A percentile compares a stretch with the other conserved stretches of the same genome.
Evolutionary conservation across 371 early-diverging fungal species (phyloP).

Genomic region (Apophysomyces variabilis): DNA sequence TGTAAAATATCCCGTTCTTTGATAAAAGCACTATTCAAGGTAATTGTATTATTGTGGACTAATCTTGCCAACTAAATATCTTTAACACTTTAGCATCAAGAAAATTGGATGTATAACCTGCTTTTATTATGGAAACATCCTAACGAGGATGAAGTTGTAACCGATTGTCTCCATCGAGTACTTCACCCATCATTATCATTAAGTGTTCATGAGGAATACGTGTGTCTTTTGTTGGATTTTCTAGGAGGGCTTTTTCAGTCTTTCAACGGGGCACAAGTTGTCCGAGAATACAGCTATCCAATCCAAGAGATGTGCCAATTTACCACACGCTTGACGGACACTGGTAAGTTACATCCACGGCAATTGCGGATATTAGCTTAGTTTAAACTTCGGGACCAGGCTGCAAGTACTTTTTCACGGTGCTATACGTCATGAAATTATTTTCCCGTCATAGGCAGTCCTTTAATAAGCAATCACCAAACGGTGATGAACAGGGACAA

Average conservation of each 20-base stretch:
- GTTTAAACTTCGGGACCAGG: conserved; percentile 13
- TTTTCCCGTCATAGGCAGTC: conserved; percentile 3
- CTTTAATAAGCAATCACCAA: background rate
- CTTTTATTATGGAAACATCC: conserved; percentile 34
- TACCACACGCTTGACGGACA: conserved; percentile 4
- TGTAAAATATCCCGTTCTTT: conserved; percentile 28
- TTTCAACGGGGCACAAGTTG: conserved; percentile 6
- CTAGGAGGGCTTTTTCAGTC: conserved; percentile 23
- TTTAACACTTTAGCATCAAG: conserved; percentile 13
- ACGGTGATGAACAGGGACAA: background rate
- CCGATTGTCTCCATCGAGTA: conserved; percentile 15
- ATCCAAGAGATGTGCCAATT: conserved; percentile 8
- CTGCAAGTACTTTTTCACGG: conserved; percentile 1
- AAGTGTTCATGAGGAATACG: conserved; percentile 25
- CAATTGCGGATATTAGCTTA: conserved; percentile 3
- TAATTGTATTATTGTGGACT: background rate
- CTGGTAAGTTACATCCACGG: conserved; percentile 9
- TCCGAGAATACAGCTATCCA: conserved; percentile 19
- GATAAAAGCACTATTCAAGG: conserved; percentile 23
- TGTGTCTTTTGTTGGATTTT: conserved; percentile 26
- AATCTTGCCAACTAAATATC: background rate
- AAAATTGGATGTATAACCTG: conserved; percentile 29
- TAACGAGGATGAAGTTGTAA: conserved; percentile 17
- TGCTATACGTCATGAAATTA: conserved; percentile 11
- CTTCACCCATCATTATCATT: conserved; percentile 25